Percentiles rank a stretch among this genome's conserved stretches.
Evolutionary conservation across 2,329 filamentous ascomycete species (phyloP).

Genomic region (Whalleya microplaca): DNA sequence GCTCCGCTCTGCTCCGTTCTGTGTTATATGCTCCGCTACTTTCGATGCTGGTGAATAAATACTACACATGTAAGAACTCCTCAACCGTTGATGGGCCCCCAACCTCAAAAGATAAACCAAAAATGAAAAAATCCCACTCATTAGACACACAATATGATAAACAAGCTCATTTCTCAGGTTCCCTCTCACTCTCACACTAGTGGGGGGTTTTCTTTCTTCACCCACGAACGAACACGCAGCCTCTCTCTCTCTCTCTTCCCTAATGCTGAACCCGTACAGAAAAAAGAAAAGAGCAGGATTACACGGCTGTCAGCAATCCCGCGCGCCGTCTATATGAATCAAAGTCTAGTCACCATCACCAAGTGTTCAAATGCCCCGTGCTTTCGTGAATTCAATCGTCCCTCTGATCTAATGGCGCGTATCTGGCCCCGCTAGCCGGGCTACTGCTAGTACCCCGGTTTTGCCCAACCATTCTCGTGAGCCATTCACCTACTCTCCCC

Average conservation of each 20-base stretch:
- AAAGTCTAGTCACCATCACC: conserved; percentile 26
- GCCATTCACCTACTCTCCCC: conserved; percentile 54
- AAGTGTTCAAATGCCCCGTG: conserved; percentile 22
- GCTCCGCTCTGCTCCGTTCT: not conserved
- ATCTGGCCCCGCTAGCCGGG: conserved; percentile 40
- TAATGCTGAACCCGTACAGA: conserved; percentile 14
- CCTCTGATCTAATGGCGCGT: conserved; percentile 45
- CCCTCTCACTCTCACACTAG: conserved; percentile 10
- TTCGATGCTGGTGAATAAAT: conserved; percentile 1
- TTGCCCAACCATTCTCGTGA: conserved; percentile 45
- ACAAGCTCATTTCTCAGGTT: conserved; percentile 10
- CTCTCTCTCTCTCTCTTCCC: too few relatives aligned
- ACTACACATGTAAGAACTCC: not conserved
- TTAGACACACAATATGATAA: conserved; percentile 15
- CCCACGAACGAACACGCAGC: not conserved
- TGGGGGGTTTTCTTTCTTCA: conserved; percentile 5
- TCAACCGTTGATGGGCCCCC: not conserved
- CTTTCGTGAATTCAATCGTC: conserved; percentile 40
- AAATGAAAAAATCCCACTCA: not conserved
- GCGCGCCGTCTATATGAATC: conserved; percentile 33
- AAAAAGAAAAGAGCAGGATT: conserved; percentile 23
- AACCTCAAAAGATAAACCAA: not conserved
- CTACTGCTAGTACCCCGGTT: conserved; percentile 40
- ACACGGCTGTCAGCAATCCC: conserved; percentile 20
- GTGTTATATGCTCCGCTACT: not conserved